A percentile compares a stretch with the other conserved stretches of the same genome.
Conservation (phyloP, 306 rosid species). For the Prunus padus region DNA sequence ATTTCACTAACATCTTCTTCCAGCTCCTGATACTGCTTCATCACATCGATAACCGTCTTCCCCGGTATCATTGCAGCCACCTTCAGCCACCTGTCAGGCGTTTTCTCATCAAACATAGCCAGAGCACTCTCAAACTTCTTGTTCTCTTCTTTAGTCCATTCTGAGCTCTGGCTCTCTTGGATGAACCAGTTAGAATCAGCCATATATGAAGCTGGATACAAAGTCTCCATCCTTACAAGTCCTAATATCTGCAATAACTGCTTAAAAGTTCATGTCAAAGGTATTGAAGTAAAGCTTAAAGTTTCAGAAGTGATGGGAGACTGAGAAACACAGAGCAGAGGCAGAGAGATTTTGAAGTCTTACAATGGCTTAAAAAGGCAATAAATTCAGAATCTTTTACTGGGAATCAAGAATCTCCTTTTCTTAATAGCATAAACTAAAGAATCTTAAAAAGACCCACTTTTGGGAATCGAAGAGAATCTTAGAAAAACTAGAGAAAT, state of each 20-base stretch:
- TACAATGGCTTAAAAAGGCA: slow-evolving; percentile 42
- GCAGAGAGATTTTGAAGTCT: neutral
- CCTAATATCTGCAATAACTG: slow-evolving; percentile 7
- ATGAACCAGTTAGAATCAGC: slow-evolving; percentile 47
- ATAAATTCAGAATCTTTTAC: slow-evolving; percentile 52
- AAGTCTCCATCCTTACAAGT: slow-evolving; percentile 56
- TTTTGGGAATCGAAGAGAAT: slow-evolving; percentile 78
- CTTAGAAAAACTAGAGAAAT: slow-evolving; percentile 32
- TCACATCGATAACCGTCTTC: slow-evolving; percentile 74
- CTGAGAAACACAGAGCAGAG: too few species aligned
- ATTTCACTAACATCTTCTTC: slow-evolving; percentile 80
- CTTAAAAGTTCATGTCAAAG: slow-evolving; percentile 22
- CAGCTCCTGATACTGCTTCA: slow-evolving; percentile 76
- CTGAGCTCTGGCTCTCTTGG: slow-evolving; percentile 45
- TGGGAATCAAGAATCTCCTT: slow-evolving; percentile 66
- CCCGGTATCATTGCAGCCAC: slow-evolving; percentile 90
- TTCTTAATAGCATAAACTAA: slow-evolving; percentile 41
- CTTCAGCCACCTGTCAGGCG: slow-evolving; percentile 71
- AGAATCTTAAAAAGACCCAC: slow-evolving; percentile 66
- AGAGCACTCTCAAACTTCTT: slow-evolving; percentile 89
- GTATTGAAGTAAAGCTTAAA: slow-evolving; percentile 9
- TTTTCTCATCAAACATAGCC: slow-evolving; percentile 71
- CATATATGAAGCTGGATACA: slow-evolving; percentile 42
- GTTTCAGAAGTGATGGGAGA: neutral
- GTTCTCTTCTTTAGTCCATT: slow-evolving; percentile 91